Evolutionary conservation across 2,329 filamentous ascomycete genomes (phyloP).

Genomic region (Harringtonia aguacate): DNA sequence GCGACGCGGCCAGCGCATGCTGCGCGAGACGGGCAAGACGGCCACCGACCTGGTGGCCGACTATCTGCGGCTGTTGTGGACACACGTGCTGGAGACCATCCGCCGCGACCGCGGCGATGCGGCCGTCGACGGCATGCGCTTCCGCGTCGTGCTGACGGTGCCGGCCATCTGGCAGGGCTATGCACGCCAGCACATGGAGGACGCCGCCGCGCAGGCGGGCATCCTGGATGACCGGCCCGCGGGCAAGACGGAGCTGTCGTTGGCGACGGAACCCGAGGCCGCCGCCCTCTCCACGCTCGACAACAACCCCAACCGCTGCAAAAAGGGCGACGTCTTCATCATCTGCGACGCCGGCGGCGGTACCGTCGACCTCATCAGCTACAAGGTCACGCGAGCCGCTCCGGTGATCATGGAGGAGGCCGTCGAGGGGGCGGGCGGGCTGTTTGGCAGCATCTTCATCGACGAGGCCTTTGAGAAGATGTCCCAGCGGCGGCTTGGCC

Average conservation of each 20-base stretch:
- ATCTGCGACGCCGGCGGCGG: conserved; percentile 21
- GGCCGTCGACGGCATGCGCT: conserved; percentile 9
- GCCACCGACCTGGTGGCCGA: conserved; percentile 18
- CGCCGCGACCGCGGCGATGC: conserved; percentile 14
- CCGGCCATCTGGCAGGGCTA: conserved; percentile 35
- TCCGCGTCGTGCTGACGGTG: conserved; percentile 30
- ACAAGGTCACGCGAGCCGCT: conserved; percentile 24
- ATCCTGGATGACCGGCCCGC: conserved; percentile 18
- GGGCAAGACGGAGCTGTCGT: conserved; percentile 20
- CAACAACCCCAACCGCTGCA: conserved; percentile 13
- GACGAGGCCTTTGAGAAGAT: conserved; percentile 36
- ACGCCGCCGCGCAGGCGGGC: conserved; percentile 23
- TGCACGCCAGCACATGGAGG: conserved; percentile 23
- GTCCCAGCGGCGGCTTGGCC: conserved; percentile 32
- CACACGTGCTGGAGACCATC: conserved; percentile 13
- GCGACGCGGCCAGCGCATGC: conserved; percentile 3
- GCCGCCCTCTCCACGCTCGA: conserved; percentile 30
- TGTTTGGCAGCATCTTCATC: conserved; percentile 38
- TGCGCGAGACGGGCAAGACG: conserved; percentile 8
- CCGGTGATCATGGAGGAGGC: conserved; percentile 35
- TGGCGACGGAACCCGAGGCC: conserved; percentile 34
- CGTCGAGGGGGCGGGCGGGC: conserved; percentile 35
- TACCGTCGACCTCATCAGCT: conserved; percentile 35
- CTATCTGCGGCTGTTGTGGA: conserved; percentile 25
- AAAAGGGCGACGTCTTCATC: conserved; percentile 14